Evolutionary conservation across 2,329 filamentous ascomycete species (phyloP), one percentile per base, ranked within the genome.

Genomic region (Sporothrix pseudoabietina): DNA sequence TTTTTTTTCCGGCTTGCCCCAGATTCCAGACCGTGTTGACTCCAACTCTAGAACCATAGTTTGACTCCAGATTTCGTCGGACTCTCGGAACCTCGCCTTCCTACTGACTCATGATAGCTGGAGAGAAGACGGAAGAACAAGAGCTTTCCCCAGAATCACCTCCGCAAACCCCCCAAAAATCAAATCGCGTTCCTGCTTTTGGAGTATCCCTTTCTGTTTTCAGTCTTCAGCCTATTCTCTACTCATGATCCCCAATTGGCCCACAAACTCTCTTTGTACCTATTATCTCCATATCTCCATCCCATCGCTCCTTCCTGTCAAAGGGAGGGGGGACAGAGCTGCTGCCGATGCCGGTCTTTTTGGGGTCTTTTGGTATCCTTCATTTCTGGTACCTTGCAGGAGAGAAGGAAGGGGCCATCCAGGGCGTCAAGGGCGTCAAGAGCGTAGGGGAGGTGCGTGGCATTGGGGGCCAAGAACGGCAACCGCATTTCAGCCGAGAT

Each of bases 301-400:
- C 9, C 9, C 52, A n/a, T 30, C 52, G 22, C 16, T 55, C 22
- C 8, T 55, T 47, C 39, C 6, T 47, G 19, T 26, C 59, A 26
- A 65, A 65, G 9, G 59, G 26, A 26, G 26, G 26, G 26, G 26
- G n/a, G 2, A 52, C 16, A 65, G 26, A 65, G 39, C 39, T 47
- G 61, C n/a, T 65, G 39, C 61, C 39, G 61, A 44, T 26, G 61
- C 61, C 61, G 61, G 61, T 30, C 61, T 47, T 26, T 2, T 26
- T 26, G 26, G 26, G 26, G 26, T 26, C 26, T 26, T 26, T 26
- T 26, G 26, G 26, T 26, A 1, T 26, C 26, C 3, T 30, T 26
- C 9, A 54, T 14, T 14, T 30, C 22, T 47, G 39, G 61, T 66
- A 66, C 61, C 61, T 66, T 66, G 61, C 39, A 65, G 61, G 39